Percentiles rank a stretch among this genome's conserved stretches.
Conservation (phyloP, 1,284 basidiomycete species). For the Austroboletus novae-zelandiae region DNA sequence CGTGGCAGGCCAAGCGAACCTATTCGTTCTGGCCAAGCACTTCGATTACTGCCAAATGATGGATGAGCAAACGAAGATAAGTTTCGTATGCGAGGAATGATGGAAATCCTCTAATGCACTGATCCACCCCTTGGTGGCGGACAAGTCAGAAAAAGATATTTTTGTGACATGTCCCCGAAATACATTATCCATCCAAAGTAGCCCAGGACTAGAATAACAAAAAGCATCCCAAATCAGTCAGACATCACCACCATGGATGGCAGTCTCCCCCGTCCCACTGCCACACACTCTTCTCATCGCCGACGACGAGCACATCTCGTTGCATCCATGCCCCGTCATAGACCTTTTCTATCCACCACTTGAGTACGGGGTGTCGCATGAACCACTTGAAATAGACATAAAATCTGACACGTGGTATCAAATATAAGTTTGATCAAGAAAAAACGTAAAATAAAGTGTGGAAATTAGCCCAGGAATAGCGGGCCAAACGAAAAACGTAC, state of each 20-base stretch:
- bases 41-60: too few species aligned
- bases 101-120: too few species aligned
- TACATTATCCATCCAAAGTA: too few species aligned
- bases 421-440: not conserved
- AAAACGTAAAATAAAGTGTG: not conserved
- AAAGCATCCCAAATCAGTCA: too few species aligned
- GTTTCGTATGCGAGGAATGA: too few species aligned
- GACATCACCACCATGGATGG: constrained; percentile 16
- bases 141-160: too few species aligned
- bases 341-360: constrained; percentile 43
- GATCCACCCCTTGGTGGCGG: too few species aligned
- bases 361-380: constrained; percentile 41
- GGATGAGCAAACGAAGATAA: too few species aligned
- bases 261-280: constrained; percentile 24
- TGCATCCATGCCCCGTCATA: constrained; percentile 42
- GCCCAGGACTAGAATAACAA: too few species aligned
- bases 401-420: constrained; percentile 21
- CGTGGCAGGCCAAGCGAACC: too few species aligned
- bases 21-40: too few species aligned
- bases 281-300: constrained; percentile 21
- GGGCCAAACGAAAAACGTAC: constrained; percentile 10
- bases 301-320: constrained; percentile 37
- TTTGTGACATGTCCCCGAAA: too few species aligned
- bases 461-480: not conserved
- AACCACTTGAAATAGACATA: constrained; percentile 48